These are phyloP conservation scores for Plasmodium knowlesi DNA, from an alignment of 169 alveolate genomes.

Conservation along the genomic window DNA sequence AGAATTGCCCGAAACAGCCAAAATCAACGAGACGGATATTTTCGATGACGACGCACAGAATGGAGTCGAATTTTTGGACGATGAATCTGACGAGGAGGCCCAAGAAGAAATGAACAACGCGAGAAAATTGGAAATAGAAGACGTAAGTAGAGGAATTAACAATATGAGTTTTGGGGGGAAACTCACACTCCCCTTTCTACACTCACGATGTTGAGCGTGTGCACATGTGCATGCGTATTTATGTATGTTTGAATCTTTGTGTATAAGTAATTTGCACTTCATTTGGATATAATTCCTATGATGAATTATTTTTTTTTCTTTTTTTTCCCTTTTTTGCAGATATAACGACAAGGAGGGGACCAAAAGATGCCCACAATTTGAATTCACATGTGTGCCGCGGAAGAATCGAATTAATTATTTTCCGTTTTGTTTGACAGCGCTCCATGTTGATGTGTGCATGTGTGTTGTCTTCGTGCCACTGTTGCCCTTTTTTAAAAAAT, in stretches of 20 bases:
- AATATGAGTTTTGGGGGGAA: background rate
- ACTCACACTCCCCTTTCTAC: background rate
- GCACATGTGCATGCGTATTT: background rate
- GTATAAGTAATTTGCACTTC: background rate
- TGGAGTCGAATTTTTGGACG: constrained; percentile 91
- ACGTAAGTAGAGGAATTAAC: constrained; percentile 21
- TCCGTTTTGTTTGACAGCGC: background rate
- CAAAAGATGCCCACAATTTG: background rate
- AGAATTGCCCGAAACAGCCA: constrained; percentile 97
- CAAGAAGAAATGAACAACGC: constrained; percentile 62
- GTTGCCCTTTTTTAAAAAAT: constrained; percentile 8
- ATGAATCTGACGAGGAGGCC: constrained; percentile 81
- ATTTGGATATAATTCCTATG: background rate
- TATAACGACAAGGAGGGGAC: background rate
- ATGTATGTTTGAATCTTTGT: background rate
- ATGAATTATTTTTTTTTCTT: constrained; percentile 14
- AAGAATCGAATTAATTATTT: background rate
- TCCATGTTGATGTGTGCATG: background rate
- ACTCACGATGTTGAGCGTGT: background rate
- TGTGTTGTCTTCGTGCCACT: background rate
- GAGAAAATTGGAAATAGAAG: constrained; percentile 47
- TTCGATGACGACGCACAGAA: constrained; percentile 93
- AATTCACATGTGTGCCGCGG: background rate
- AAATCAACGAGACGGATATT: constrained; percentile 93
- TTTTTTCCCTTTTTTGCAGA: constrained; percentile 4